phyloP scores from a whole-genome alignment of 2,329 filamentous ascomycete genomes.

The Eutypella sp. region DNA sequence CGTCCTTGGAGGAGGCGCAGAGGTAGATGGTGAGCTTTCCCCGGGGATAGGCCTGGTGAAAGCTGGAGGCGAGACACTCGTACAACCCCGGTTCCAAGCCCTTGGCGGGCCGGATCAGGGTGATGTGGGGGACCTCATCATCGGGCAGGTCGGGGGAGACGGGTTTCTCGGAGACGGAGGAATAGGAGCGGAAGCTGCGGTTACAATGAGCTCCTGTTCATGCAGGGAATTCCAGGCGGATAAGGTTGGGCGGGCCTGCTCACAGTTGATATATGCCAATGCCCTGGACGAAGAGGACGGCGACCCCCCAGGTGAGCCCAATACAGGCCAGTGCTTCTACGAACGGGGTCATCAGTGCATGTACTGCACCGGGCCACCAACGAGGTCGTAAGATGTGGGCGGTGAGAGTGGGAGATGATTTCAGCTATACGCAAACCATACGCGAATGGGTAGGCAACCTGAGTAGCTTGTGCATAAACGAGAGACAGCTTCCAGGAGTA shows the following conservation, averaged over 20 bases:
- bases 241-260: too few relatives aligned
- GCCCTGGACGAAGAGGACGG: conserved; percentile 48
- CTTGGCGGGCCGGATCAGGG: conserved; percentile 88
- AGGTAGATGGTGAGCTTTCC: conserved; percentile 75
- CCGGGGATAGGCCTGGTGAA: conserved; percentile 74
- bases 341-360: conserved; percentile 22
- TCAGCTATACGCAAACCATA: too few relatives aligned
- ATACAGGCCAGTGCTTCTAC: conserved; percentile 35
- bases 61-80: conserved; percentile 84
- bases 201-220: not conserved
- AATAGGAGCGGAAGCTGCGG: conserved; percentile 49
- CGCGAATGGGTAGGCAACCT: too few relatives aligned
- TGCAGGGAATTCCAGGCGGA: too few relatives aligned
- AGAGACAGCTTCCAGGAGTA: too few relatives aligned
- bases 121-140: conserved; percentile 70
- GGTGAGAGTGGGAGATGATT: too few relatives aligned
- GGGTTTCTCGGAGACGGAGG: conserved; percentile 41
- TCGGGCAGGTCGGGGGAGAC: conserved; percentile 45
- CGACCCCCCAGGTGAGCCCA: conserved; percentile 48
- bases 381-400: too few relatives aligned
- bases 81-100: conserved; percentile 86
- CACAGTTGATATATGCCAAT: conserved; percentile 56
- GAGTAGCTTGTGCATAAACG: too few relatives aligned
- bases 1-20: conserved; percentile 69
- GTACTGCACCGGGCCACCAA: not conserved